A percentile compares a stretch with the other conserved stretches of the same genome.
phyloP scores from a whole-genome alignment of 768 basidiomycete genomes.

The Lactarius psammicola region DNA sequence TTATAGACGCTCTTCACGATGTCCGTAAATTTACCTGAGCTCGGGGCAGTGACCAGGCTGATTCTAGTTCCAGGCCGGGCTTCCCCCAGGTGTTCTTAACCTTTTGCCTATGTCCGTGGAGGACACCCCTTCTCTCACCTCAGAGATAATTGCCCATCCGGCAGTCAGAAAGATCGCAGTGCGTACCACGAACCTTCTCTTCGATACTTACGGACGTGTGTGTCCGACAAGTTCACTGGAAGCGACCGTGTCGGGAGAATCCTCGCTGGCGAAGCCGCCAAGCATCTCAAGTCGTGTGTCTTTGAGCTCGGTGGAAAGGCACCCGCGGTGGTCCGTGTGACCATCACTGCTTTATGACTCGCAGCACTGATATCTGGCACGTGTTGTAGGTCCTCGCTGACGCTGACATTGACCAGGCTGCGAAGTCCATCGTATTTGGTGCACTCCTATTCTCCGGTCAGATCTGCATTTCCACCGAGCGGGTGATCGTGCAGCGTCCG shows the following conservation, averaged over 20 bases:
- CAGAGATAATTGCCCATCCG: conserved; percentile 56
- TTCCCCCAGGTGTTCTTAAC: conserved; percentile 62
- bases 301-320: conserved; percentile 58
- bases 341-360: neutral
- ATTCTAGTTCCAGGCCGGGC: conserved; percentile 43
- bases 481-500: conserved; percentile 51
- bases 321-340: conserved; percentile 46
- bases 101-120: conserved; percentile 49
- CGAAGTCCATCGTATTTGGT: conserved; percentile 46
- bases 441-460: conserved; percentile 51
- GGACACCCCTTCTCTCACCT: conserved; percentile 43
- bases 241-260: conserved; percentile 55
- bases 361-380: neutral
- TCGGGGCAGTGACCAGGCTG: neutral
- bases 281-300: conserved; percentile 53
- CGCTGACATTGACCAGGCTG: conserved; percentile 53
- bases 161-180: conserved; percentile 55
- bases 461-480: conserved; percentile 57
- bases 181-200: conserved; percentile 21
- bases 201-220: neutral
- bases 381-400: conserved; percentile 46
- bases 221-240: conserved; percentile 49
- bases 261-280: conserved; percentile 54
- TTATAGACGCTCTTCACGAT: conserved; percentile 49
- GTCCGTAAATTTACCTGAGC: conserved; percentile 22